phyloP scores from a whole-genome alignment of 306 rosid genomes.

The cucumber (Cucumis sativus) region Cucumber_9930_V3 NC_026660.2:23006001-23006500 shows the following conservation, averaged over 20 bases:
- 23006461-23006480: not conserved
- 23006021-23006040: not conserved
- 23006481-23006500: not conserved
- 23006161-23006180: not conserved
- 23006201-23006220: too few species aligned
- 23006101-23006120: not conserved
- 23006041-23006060: not conserved
- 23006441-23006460: not conserved
- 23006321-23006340: too few species aligned
- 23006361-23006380: too few species aligned
- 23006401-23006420: too few species aligned
- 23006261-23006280: too few species aligned
- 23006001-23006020: not conserved
- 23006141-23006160: not conserved
- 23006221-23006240: not conserved
- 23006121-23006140: not conserved
- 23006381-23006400: too few species aligned
- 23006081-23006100: slow-evolving; percentile 2
- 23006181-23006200: not conserved
- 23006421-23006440: too few species aligned
- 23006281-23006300: too few species aligned
- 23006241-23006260: not conserved
- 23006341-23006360: too few species aligned
- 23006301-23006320: too few species aligned
- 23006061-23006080: not conserved